Conservation (phyloP, 2,329 filamentous ascomycete genomes). For the Biscogniauxia marginata region DNA sequence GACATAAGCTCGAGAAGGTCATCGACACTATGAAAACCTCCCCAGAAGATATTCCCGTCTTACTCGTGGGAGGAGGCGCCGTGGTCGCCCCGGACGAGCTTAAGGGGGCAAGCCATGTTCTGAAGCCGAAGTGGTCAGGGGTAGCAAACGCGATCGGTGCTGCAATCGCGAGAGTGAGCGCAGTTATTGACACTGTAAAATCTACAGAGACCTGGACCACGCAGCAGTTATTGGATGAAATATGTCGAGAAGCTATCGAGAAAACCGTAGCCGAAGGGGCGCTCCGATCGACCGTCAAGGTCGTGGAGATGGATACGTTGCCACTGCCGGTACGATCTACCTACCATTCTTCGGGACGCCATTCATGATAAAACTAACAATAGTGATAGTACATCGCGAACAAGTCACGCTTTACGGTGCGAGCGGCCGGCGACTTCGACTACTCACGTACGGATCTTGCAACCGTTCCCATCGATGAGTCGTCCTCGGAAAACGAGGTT, state of each 20-base stretch:
- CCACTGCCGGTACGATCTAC: conserved; percentile 46
- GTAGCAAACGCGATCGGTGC: conserved; percentile 67
- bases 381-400: conserved; percentile 48
- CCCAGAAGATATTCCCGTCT: conserved; percentile 55
- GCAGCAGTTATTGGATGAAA: conserved; percentile 38
- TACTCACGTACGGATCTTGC: conserved; percentile 35
- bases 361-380: too few relatives aligned
- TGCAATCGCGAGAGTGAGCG: conserved; percentile 59
- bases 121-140: conserved; percentile 55
- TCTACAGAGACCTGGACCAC: conserved; percentile 43
- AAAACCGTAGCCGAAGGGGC: conserved; percentile 47
- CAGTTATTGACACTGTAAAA: conserved; percentile 50
- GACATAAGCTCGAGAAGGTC: conserved; percentile 30
- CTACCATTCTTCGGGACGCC: neutral
- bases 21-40: conserved; percentile 65
- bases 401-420: conserved; percentile 56
- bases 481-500: conserved; percentile 6
- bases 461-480: conserved; percentile 10
- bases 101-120: conserved; percentile 52
- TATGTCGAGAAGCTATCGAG: conserved; percentile 41
- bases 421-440: conserved; percentile 59
- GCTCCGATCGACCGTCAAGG: conserved; percentile 39
- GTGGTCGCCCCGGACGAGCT: conserved; percentile 56
- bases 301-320: conserved; percentile 53
- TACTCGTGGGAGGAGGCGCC: conserved; percentile 64